Evolutionary conservation across 2,329 filamentous ascomycete species (phyloP).

Genomic region (Pseudogymnoascus sp.): DNA sequence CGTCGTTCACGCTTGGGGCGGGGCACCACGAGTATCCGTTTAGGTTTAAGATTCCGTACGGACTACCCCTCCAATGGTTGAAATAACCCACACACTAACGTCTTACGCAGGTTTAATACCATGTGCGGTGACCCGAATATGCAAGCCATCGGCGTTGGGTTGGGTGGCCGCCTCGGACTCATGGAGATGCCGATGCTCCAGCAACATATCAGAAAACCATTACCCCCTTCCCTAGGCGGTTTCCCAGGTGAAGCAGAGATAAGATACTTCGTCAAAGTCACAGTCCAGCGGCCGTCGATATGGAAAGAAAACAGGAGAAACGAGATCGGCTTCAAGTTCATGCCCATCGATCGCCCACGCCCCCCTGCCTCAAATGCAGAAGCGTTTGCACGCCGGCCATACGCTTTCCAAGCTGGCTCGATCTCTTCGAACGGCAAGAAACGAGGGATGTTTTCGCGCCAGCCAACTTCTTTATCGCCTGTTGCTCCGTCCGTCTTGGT

Average conservation of each 20-base stretch:
- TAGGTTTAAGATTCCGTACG: slow-evolving; percentile 60
- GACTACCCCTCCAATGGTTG: background rate
- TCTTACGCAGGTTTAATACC: slow-evolving; percentile 56
- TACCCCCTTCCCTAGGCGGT: slow-evolving; percentile 84
- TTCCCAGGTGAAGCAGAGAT: slow-evolving; percentile 86
- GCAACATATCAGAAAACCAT: slow-evolving; percentile 71
- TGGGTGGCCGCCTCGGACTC: slow-evolving; percentile 52
- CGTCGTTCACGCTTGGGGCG: slow-evolving; percentile 54
- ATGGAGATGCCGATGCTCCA: slow-evolving; percentile 58
- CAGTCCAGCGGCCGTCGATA: slow-evolving; percentile 78
- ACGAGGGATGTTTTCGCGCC: slow-evolving; percentile 27
- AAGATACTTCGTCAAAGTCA: slow-evolving; percentile 92
- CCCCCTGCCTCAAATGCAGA: slow-evolving; percentile 63
- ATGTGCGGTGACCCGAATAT: slow-evolving; percentile 47
- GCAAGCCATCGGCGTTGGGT: slow-evolving; percentile 46
- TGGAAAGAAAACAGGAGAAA: slow-evolving; percentile 84
- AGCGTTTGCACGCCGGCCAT: slow-evolving; percentile 72
- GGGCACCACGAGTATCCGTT: slow-evolving; percentile 74
- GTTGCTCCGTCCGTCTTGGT: slow-evolving; percentile 68
- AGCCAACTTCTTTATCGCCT: slow-evolving; percentile 27
- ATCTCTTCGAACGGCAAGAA: slow-evolving; percentile 28
- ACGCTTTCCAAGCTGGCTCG: slow-evolving; percentile 44
- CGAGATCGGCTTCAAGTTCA: slow-evolving; percentile 68
- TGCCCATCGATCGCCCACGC: slow-evolving; percentile 86
- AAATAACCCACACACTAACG: slow-evolving; percentile 17